Percentiles rank a stretch among this genome's conserved stretches.
Conservation (phyloP, 176 grass and related monocot genomes). For the Oryza meridionalis region DNA sequence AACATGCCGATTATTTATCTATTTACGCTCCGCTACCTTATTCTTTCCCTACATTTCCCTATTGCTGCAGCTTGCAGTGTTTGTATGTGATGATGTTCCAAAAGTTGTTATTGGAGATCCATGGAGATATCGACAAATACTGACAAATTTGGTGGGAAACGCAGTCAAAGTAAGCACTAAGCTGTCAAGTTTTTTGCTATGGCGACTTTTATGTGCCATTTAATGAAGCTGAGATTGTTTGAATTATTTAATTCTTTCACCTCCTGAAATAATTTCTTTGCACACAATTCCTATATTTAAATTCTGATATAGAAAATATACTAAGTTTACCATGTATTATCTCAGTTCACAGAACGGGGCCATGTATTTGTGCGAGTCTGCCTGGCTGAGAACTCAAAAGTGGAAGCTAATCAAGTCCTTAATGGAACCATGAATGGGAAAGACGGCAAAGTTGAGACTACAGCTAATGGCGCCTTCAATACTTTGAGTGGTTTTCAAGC, state of each 20-base stretch:
- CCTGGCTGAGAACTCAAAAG: slow-evolving; percentile 61
- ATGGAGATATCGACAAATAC: slow-evolving; percentile 89
- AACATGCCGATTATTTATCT: background rate
- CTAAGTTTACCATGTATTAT: slow-evolving; percentile 40
- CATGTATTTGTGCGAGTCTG: slow-evolving; percentile 93
- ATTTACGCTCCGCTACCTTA: slow-evolving; percentile 7
- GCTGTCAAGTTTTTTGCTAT: slow-evolving; percentile 40
- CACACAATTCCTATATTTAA: background rate
- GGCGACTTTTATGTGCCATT: slow-evolving; percentile 19
- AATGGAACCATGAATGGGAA: slow-evolving; percentile 51
- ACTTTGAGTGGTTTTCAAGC: slow-evolving; percentile 93
- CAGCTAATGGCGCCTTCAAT: slow-evolving; percentile 56
- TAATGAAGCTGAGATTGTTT: background rate
- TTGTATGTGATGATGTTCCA: slow-evolving; percentile 87
- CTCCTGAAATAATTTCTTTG: background rate
- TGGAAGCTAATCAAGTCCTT: slow-evolving; percentile 27
- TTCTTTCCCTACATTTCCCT: slow-evolving; percentile 32
- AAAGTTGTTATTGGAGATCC: slow-evolving; percentile 86
- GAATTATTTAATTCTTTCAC: slow-evolving; percentile 1
- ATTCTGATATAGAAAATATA: slow-evolving; percentile 10
- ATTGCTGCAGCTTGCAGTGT: slow-evolving; percentile 79
- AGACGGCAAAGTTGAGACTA: slow-evolving; percentile 50
- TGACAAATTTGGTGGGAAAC: slow-evolving; percentile 96
- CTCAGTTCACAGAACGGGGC: slow-evolving; percentile 86
- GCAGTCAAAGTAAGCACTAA: slow-evolving; percentile 83